A percentile compares a stretch with the other conserved stretches of the same genome.
Evolutionary conservation across 805 yeast species (phyloP).

Genomic region (Suhomyces prunicola): DNA sequence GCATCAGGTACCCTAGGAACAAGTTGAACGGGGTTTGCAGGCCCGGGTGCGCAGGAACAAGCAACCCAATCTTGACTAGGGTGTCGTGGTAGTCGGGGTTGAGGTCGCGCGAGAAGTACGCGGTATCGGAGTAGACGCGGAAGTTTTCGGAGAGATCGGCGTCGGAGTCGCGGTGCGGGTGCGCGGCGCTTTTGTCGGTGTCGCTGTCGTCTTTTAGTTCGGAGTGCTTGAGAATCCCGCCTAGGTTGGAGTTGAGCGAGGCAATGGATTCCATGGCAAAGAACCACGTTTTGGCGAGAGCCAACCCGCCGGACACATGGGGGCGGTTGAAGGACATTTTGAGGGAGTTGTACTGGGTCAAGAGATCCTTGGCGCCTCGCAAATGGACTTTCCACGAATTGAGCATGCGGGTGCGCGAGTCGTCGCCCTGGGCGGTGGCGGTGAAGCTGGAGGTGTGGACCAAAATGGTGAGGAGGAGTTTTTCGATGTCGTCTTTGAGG

Average conservation of each 20-base stretch:
- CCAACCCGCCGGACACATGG: constrained; percentile 18
- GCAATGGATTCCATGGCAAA: constrained; percentile 25
- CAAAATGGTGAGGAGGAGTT: constrained; percentile 23
- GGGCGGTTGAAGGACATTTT: constrained; percentile 1
- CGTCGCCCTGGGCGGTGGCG: constrained; percentile 11
- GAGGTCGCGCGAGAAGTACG: constrained; percentile 20
- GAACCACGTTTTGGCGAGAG: constrained; percentile 27
- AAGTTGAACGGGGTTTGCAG: constrained; percentile 24
- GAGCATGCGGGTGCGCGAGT: constrained; percentile 7
- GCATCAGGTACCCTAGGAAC: constrained; percentile 31
- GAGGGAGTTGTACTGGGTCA: constrained; percentile 16
- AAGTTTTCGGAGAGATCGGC: neutral
- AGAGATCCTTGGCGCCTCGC: constrained; percentile 24
- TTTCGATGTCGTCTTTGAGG: constrained; percentile 16
- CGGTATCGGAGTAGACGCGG: constrained; percentile 29
- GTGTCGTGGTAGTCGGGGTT: constrained; percentile 34
- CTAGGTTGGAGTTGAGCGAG: constrained; percentile 14
- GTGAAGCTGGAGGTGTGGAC: constrained; percentile 23
- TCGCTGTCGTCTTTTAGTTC: neutral
- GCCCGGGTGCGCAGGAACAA: constrained; percentile 11
- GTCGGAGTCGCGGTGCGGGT: neutral
- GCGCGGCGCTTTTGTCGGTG: neutral
- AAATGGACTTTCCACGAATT: constrained; percentile 23
- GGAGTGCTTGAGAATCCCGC: constrained; percentile 10
- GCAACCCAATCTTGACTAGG: constrained; percentile 24